Conservation (phyloP, 2,329 filamentous ascomycete genomes). For the Aureobasidium sp. region DNA sequence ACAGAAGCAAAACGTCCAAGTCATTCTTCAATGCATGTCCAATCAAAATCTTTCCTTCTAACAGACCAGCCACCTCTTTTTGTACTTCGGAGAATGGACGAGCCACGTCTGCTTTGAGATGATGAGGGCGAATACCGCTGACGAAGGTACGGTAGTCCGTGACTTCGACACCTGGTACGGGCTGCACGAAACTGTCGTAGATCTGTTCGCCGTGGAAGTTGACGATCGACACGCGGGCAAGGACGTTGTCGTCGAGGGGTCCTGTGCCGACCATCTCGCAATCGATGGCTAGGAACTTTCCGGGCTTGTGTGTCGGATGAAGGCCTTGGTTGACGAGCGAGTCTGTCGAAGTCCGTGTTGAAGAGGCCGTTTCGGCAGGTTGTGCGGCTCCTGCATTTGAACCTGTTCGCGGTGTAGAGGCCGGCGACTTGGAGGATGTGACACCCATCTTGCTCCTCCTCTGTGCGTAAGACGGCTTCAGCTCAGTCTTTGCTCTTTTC, state of each 20-base stretch:
- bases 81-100: constrained; percentile 69
- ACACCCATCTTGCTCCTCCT: constrained; percentile 46
- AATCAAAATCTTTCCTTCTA: constrained; percentile 66
- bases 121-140: constrained; percentile 69
- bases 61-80: constrained; percentile 58
- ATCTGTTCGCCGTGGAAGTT: constrained; percentile 90
- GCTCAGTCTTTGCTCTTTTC: constrained; percentile 16
- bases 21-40: constrained; percentile 81
- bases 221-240: constrained; percentile 83
- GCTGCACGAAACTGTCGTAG: constrained; percentile 87
- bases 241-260: constrained; percentile 57
- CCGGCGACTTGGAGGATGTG: constrained; percentile 27
- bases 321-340: constrained; percentile 40
- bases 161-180: constrained; percentile 56
- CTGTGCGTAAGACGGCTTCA: constrained; percentile 19
- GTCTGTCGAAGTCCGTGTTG: constrained; percentile 45
- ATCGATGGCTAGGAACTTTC: constrained; percentile 88
- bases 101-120: constrained; percentile 52
- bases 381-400: constrained; percentile 54
- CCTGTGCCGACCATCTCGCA: constrained; percentile 97
- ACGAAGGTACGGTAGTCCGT: constrained; percentile 86
- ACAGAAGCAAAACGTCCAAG: constrained; percentile 65
- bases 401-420: constrained; percentile 46
- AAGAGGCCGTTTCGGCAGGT: constrained; percentile 56
- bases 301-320: constrained; percentile 55